Percentiles rank a stretch among this genome's conserved stretches.
phyloP scores from a whole-genome alignment of 2,329 filamentous ascomycete genomes.

The Aspergillus brasiliensis region DNA sequence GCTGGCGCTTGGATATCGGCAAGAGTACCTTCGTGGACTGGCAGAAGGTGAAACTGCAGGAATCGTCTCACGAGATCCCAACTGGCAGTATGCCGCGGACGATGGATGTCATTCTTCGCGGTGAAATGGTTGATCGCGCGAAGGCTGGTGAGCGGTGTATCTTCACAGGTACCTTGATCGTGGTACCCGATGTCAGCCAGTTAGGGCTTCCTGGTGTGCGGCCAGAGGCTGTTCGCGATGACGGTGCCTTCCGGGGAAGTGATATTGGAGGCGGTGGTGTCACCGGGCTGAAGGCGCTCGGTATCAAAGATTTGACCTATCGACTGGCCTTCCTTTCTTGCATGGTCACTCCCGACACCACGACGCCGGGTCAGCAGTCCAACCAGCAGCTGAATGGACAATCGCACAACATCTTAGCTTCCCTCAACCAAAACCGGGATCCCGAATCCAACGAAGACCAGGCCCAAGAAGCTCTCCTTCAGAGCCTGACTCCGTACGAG shows the following conservation, averaged over 20 bases:
- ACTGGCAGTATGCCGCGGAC: conserved; percentile 98
- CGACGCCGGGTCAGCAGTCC: conserved; percentile 73
- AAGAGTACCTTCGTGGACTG: conserved; percentile 98
- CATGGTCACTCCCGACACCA: conserved; percentile 90
- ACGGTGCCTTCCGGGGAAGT: conserved; percentile 70
- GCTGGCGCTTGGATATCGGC: conserved; percentile 96
- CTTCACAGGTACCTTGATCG: conserved; percentile 93
- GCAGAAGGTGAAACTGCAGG: conserved; percentile 98
- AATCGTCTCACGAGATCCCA: conserved; percentile 97
- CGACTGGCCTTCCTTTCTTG: conserved; percentile 94
- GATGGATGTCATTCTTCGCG: conserved; percentile 93
- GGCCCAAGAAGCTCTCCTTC: conserved; percentile 82
- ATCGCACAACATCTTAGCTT: conserved; percentile 80
- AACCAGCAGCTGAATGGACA: conserved; percentile 70
- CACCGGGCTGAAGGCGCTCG: conserved; percentile 84
- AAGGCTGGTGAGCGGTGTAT: conserved; percentile 98
- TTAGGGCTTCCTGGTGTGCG: conserved; percentile 83
- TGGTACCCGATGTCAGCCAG: conserved; percentile 95
- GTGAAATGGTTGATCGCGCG: conserved; percentile 95
- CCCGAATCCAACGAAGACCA: conserved; percentile 77
- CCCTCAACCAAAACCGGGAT: conserved; percentile 72
- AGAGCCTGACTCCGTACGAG: conserved; percentile 80
- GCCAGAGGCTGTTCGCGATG: conserved; percentile 82
- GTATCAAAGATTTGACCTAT: conserved; percentile 93
- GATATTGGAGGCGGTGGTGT: conserved; percentile 85